These are phyloP conservation scores for Sugiyamaella smithiae DNA, from an alignment of 805 yeast species.

Conservation along the genomic window DNA sequence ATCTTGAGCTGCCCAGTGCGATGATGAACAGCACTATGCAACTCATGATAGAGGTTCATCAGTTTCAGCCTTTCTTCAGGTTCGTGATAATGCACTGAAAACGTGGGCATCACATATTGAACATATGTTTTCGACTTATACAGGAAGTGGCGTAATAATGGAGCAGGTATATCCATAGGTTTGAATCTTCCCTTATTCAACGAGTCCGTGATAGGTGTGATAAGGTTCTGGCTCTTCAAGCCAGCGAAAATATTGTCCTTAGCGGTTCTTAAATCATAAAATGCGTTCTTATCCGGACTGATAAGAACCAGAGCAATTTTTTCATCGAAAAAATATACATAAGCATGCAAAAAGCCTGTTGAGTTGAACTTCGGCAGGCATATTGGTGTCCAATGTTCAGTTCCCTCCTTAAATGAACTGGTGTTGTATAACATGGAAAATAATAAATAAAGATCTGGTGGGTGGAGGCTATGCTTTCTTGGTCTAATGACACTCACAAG, in stretches of 20 bases:
- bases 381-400: constrained; percentile 90
- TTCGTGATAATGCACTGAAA: constrained; percentile 38
- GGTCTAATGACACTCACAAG: constrained; percentile 75
- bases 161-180: constrained; percentile 53
- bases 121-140: constrained; percentile 68
- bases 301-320: constrained; percentile 46
- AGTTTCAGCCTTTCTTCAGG: constrained; percentile 27
- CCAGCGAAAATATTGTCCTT: constrained; percentile 50
- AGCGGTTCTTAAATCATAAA: constrained; percentile 67
- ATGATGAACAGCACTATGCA: constrained; percentile 38
- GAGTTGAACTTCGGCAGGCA: constrained; percentile 89
- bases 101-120: constrained; percentile 53
- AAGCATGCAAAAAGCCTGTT: constrained; percentile 82
- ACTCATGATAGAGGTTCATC: constrained; percentile 33
- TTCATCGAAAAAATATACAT: constrained; percentile 57
- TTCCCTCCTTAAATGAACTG: constrained; percentile 45
- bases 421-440: constrained; percentile 67
- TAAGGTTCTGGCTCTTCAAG: constrained; percentile 38
- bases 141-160: constrained; percentile 69
- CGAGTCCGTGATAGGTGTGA: constrained; percentile 40
- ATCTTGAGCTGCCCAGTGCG: constrained; percentile 27
- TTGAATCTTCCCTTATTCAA: constrained; percentile 40
- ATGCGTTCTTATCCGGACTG: constrained; percentile 73
- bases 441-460: constrained; percentile 74
- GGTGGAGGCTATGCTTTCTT: constrained; percentile 68